Evolutionary conservation across 2,329 filamentous ascomycete species (phyloP).

Genomic region (Epichloe gansuensis): DNA sequence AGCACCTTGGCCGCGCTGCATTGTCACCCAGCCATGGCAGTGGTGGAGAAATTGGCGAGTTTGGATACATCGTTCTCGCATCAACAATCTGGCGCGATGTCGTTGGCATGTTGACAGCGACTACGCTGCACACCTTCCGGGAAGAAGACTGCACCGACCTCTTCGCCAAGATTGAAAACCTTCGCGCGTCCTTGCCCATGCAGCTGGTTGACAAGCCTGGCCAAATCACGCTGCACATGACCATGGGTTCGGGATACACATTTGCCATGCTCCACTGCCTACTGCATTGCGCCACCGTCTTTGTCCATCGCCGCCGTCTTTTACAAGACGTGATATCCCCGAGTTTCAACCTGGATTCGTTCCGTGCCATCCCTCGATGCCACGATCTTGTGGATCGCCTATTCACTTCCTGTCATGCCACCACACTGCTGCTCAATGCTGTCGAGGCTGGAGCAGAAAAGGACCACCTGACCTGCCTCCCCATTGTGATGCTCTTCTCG

Average conservation of each 20-base stretch:
- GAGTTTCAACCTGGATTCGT: slow-evolving; percentile 40
- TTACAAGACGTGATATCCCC: slow-evolving; percentile 44
- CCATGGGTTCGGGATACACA: slow-evolving; percentile 50
- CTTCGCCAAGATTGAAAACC: slow-evolving; percentile 41
- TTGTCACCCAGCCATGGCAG: slow-evolving; percentile 25
- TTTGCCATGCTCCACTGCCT: slow-evolving; percentile 52
- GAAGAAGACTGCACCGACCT: slow-evolving; percentile 40
- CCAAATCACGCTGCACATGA: slow-evolving; percentile 50
- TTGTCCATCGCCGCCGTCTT: slow-evolving; percentile 47
- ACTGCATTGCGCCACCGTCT: slow-evolving; percentile 47
- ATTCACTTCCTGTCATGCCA: slow-evolving; percentile 46
- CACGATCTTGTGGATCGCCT: slow-evolving; percentile 44
- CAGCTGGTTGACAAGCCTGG: slow-evolving; percentile 50
- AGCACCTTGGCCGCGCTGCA: slow-evolving; percentile 25
- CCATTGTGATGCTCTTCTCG: slow-evolving; percentile 52
- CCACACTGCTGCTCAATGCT: slow-evolving; percentile 41
- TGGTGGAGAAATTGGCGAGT: slow-evolving; percentile 45
- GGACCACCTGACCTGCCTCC: slow-evolving; percentile 46
- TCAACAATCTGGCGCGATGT: slow-evolving; percentile 51
- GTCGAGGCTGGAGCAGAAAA: slow-evolving; percentile 46
- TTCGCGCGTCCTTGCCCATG: slow-evolving; percentile 42
- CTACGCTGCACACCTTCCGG: slow-evolving; percentile 37
- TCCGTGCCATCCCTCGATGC: slow-evolving; percentile 36
- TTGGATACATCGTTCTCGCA: slow-evolving; percentile 48
- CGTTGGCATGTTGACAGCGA: slow-evolving; percentile 47